Percentiles rank a stretch among this genome's conserved stretches.
Conservation (phyloP, 2,329 filamentous ascomycete species). For the Lasiodiplodia theobromae region DNA sequence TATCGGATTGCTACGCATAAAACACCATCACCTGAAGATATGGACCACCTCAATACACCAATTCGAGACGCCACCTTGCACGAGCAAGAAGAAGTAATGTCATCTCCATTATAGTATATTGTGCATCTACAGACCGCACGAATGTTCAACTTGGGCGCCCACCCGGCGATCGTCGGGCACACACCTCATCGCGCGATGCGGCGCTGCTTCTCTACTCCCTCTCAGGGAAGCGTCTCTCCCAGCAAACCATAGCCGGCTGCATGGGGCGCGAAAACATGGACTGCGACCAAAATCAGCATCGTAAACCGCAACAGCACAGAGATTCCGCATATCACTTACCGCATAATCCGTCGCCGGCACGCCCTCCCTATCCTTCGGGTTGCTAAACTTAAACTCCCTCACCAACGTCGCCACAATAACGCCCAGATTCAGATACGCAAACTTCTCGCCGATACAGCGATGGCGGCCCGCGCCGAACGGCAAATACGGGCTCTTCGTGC, state of each 20-base stretch:
- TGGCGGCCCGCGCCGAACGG: constrained; percentile 90
- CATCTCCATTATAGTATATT: neutral
- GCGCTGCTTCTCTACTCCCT: neutral
- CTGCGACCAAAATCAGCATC: neutral
- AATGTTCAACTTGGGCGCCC: neutral
- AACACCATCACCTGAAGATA: no score
- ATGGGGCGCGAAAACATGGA: constrained; percentile 14
- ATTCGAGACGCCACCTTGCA: neutral
- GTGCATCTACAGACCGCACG: neutral
- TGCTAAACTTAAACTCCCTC: constrained; percentile 76
- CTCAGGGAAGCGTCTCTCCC: constrained; percentile 5
- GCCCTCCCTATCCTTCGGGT: constrained; percentile 68
- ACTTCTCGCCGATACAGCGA: constrained; percentile 91
- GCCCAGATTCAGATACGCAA: constrained; percentile 85
- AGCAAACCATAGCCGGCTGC: constrained; percentile 10
- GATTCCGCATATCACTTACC: neutral
- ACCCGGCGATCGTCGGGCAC: no score
- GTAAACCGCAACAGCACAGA: neutral
- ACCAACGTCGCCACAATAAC: constrained; percentile 78
- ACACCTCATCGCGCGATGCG: no score
- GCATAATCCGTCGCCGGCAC: constrained; percentile 71
- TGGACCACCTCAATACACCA: no score
- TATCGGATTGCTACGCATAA: no score
- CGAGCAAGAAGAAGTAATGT: neutral
- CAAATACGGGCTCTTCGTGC: constrained; percentile 81